Conservation (phyloP, 768 basidiomycete genomes). For the Agrocybe praecox region DNA sequence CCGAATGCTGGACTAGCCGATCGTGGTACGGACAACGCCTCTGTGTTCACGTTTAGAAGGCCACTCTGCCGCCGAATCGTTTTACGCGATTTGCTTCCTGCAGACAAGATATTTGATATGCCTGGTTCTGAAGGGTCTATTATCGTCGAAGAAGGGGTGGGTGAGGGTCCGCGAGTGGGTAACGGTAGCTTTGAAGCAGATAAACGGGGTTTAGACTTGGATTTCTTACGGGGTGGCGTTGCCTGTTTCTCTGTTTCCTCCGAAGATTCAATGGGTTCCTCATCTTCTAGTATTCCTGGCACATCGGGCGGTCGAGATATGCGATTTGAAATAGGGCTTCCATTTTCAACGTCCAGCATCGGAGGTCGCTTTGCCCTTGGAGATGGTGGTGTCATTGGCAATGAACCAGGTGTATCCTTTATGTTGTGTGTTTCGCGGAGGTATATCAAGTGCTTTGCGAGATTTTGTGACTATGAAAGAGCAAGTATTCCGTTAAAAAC, state of each 20-base stretch:
- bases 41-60: conserved; percentile 48
- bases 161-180: conserved; percentile 44
- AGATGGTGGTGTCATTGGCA: conserved; percentile 47
- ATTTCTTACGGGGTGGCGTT: conserved; percentile 43
- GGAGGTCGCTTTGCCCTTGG: conserved; percentile 52
- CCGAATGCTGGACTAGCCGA: conserved; percentile 72
- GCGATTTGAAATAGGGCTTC: conserved; percentile 49
- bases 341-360: conserved; percentile 30
- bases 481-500: conserved; percentile 9
- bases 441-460: conserved; percentile 66
- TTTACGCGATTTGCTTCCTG: conserved; percentile 36
- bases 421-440: conserved; percentile 67
- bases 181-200: conserved; percentile 52
- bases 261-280: conserved; percentile 53
- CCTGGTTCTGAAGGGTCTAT: conserved; percentile 20
- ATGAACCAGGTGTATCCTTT: conserved; percentile 20
- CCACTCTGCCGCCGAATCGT: conserved; percentile 53
- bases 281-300: conserved; percentile 70
- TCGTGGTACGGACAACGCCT: conserved; percentile 47
- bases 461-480: conserved; percentile 47
- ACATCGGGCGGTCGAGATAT: conserved; percentile 68
- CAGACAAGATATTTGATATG: conserved; percentile 22
- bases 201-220: conserved; percentile 48
- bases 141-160: conserved; percentile 30
- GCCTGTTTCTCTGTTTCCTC: conserved; percentile 41